Evolutionary conservation across 345 rosid species (phyloP).

Genomic region (Eucalyptus rudis): DNA sequence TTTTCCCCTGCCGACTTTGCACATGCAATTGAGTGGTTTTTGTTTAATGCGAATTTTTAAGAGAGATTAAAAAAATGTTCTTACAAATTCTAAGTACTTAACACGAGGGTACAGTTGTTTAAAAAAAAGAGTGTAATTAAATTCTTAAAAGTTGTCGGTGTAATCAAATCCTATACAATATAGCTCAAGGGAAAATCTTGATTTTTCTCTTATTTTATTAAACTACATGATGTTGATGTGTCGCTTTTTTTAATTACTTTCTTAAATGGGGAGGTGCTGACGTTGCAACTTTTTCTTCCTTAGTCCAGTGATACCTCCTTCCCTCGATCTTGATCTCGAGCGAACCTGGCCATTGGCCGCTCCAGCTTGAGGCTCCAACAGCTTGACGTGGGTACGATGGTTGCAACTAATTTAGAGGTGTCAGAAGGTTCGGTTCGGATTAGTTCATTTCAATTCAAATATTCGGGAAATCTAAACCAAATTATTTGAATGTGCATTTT

Average conservation of each 20-base stretch:
- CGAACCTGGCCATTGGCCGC: too few species aligned
- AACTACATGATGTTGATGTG: neutral
- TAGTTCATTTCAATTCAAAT: too few species aligned
- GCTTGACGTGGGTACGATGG: neutral
- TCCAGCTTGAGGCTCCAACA: neutral
- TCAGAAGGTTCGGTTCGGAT: fast-evolving
- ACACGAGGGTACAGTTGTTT: too few species aligned
- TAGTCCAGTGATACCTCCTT: neutral
- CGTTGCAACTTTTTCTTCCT: too few species aligned
- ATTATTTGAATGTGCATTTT: too few species aligned
- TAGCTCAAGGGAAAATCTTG: neutral
- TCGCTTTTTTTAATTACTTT: too few species aligned
- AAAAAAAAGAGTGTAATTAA: too few species aligned
- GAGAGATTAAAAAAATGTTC: neutral
- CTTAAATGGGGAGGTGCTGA: too few species aligned
- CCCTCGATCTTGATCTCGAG: neutral
- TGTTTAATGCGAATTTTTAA: fast-evolving
- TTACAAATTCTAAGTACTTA: neutral
- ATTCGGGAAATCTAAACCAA: too few species aligned
- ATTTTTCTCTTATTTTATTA: neutral
- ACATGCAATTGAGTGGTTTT: neutral
- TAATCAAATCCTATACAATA: neutral
- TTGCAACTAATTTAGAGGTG: too few species aligned
- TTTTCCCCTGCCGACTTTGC: neutral
- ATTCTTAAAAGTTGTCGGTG: neutral